These are phyloP conservation scores for Euphorbia lathyris DNA, from an alignment of 345 rosid genomes.

Conservation along the genomic window DNA sequence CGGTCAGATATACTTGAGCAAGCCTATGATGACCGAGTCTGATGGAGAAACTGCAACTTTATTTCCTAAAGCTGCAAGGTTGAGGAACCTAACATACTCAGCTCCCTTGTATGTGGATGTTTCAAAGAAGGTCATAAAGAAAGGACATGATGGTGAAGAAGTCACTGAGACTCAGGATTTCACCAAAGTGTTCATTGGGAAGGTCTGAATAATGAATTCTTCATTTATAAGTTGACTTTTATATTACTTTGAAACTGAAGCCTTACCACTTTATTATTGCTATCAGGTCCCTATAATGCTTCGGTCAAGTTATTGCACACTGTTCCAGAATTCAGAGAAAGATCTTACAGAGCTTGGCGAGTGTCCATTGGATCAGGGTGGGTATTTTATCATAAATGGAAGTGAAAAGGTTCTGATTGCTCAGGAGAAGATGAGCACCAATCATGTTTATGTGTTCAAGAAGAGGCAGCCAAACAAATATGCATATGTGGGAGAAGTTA, in stretches of 20 bases:
- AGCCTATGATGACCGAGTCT: conserved; percentile 99
- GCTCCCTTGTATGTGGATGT: conserved; percentile 97
- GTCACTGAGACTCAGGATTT: conserved; percentile 90
- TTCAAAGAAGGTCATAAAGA: conserved; percentile 83
- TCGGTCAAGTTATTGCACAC: conserved; percentile 86
- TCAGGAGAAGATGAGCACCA: conserved; percentile 99
- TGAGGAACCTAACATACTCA: conserved; percentile 93
- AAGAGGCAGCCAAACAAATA: conserved; percentile 97
- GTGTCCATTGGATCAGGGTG: conserved; percentile 99
- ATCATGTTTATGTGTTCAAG: conserved; percentile 94
- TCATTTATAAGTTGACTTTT: background rate
- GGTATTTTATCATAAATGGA: conserved; percentile 93
- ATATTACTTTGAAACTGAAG: conserved; percentile 2
- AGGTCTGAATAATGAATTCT: conserved; percentile 40
- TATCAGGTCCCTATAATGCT: conserved; percentile 95
- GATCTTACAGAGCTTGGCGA: conserved; percentile 98
- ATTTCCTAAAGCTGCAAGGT: conserved; percentile 95
- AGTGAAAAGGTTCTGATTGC: conserved; percentile 99
- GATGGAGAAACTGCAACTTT: conserved; percentile 98
- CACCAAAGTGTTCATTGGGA: conserved; percentile 92
- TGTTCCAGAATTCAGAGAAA: conserved; percentile 88
- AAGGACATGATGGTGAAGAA: conserved; percentile 99
- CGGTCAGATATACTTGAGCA: conserved; percentile 95
- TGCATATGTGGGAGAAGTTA: conserved; percentile 86
- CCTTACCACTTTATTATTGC: conserved; percentile 6